Evolutionary conservation across 2,329 filamentous ascomycete genomes (phyloP).

Genomic region (Paraphoma sp.): DNA sequence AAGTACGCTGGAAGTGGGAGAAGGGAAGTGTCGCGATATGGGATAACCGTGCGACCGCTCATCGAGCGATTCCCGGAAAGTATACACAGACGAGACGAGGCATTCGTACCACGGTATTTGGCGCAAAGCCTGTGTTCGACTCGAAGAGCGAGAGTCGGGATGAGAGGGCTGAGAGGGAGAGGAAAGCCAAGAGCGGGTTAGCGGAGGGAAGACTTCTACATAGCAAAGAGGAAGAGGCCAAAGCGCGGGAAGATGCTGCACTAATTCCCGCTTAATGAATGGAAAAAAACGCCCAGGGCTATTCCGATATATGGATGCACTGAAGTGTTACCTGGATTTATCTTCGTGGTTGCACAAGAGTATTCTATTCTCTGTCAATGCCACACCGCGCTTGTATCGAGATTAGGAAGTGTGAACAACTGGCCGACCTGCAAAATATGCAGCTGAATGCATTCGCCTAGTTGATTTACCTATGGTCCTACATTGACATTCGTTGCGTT

Average conservation of each 20-base stretch:
- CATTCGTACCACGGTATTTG: background rate
- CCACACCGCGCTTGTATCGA: too few relatives aligned
- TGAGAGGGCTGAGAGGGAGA: background rate
- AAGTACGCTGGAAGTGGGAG: conserved; percentile 13
- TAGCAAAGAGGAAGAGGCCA: background rate
- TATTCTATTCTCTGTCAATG: too few relatives aligned
- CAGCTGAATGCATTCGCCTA: too few relatives aligned
- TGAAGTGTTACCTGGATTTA: too few relatives aligned
- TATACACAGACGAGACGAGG: conserved; percentile 1
- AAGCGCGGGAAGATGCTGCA: background rate
- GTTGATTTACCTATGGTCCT: background rate
- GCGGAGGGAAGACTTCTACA: background rate
- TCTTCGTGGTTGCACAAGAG: too few relatives aligned
- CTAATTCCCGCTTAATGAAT: background rate
- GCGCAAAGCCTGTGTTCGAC: background rate
- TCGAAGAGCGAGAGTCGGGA: background rate
- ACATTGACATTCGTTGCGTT: background rate
- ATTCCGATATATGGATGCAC: too few relatives aligned
- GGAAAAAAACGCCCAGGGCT: too few relatives aligned
- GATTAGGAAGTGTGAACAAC: too few relatives aligned
- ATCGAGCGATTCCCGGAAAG: conserved; percentile 8
- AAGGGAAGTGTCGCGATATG: conserved; percentile 15
- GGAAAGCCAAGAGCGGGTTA: background rate
- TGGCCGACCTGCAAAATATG: too few relatives aligned
- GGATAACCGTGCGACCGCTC: conserved; percentile 10